Evolutionary conservation across 148 eudicot genomes (phyloP).

Genomic region (Camellia lanceoleosa): DNA sequence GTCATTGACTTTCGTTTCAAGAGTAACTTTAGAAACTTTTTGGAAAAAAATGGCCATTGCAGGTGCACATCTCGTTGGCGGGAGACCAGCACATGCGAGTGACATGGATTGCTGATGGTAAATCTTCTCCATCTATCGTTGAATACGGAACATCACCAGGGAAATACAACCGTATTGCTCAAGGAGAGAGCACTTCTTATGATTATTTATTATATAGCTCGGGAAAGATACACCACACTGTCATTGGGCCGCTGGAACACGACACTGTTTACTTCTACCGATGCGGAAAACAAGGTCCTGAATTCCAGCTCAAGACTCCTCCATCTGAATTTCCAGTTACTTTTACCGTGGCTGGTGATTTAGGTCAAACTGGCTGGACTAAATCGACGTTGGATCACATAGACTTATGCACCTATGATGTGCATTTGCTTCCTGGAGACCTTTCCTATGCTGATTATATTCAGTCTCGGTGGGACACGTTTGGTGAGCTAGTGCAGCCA

Average conservation of each 20-base stretch:
- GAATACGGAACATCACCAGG: conserved; percentile 83
- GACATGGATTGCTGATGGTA: conserved; percentile 72
- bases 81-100: conserved; percentile 81
- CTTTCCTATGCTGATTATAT: conserved; percentile 87
- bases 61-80: conserved; percentile 96
- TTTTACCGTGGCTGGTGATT: conserved; percentile 90
- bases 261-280: conserved; percentile 67
- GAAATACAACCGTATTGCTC: conserved; percentile 47
- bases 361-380: conserved; percentile 97
- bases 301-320: conserved; percentile 77
- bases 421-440: conserved; percentile 89
- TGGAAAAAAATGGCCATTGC: conserved; percentile 25
- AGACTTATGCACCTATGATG: conserved; percentile 69
- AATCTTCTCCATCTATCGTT: conserved; percentile 67
- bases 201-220: conserved; percentile 64
- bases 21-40: neutral
- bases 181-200: conserved; percentile 80
- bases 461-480: conserved; percentile 84
- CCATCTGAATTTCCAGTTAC: conserved; percentile 82
- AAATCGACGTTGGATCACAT: conserved; percentile 85
- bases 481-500: conserved; percentile 87
- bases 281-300: conserved; percentile 82
- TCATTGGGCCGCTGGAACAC: conserved; percentile 79
- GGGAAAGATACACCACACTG: conserved; percentile 85
- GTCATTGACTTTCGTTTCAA: neutral